A percentile compares a stretch with the other conserved stretches of the same genome.
phyloP scores from a whole-genome alignment of 805 yeast genomes.

The Sugiyamaella boreocaroliniensis region DNA sequence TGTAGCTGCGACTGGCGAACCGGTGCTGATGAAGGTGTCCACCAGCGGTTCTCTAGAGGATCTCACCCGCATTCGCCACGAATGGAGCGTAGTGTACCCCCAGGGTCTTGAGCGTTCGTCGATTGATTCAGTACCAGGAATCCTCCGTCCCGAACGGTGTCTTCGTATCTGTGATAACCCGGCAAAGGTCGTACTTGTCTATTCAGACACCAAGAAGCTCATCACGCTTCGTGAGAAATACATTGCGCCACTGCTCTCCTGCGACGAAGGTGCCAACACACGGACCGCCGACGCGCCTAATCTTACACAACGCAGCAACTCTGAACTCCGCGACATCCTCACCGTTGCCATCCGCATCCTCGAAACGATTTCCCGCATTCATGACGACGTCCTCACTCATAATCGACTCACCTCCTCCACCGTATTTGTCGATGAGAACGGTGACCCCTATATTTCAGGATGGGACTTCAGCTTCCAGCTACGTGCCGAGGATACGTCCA shows the following conservation, averaged over 20 bases:
- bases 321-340: conserved; percentile 24
- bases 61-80: conserved; percentile 21
- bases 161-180: conserved; percentile 16
- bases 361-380: conserved; percentile 30
- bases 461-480: conserved; percentile 45
- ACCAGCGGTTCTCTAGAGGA: conserved; percentile 20
- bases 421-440: conserved; percentile 34
- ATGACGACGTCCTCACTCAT: conserved; percentile 40
- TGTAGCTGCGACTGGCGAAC: conserved; percentile 10
- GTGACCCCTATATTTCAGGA: conserved; percentile 36
- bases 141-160: conserved; percentile 18
- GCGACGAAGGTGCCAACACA: neutral
- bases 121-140: conserved; percentile 15
- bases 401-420: conserved; percentile 40
- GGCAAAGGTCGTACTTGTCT: conserved; percentile 16
- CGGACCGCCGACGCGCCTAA: neutral
- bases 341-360: conserved; percentile 22
- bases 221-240: conserved; percentile 18
- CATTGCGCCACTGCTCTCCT: conserved; percentile 4
- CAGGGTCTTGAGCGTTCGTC: conserved; percentile 4
- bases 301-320: conserved; percentile 6
- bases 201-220: conserved; percentile 16
- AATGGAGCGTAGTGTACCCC: conserved; percentile 19
- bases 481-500: conserved; percentile 37
- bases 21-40: conserved; percentile 20